Evolutionary conservation across 768 basidiomycete genomes (phyloP), one percentile per base, ranked within the genome.

Genomic region (Pilatotrama ljubarskyi): DNA sequence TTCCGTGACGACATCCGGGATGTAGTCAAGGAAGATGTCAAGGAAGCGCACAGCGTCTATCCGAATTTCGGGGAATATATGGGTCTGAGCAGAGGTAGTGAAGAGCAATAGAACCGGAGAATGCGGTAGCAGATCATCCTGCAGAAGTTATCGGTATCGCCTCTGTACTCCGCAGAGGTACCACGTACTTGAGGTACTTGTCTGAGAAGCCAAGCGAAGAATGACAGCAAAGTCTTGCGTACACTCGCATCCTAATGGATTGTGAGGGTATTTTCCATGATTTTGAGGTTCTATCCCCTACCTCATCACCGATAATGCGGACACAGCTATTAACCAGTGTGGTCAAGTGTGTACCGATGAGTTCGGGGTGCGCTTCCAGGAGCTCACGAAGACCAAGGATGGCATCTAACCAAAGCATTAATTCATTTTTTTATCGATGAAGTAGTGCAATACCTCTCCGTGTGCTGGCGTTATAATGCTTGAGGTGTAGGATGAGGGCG

Each of bases 1-100:
- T 51, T 77, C 76, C 3, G 87, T 81, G 4, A 94, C 84, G 8
- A 80, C 75, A 41, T 80, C 78, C 10, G 95, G 93, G 4, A 90
- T 83, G 59, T 78, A 68, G 37, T 88, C 84, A 3, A 97, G 78
- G 40, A 93, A 79, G 22, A 95, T 70, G 66, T 90, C 82, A 42
- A 98, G 73, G 64, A 93, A 84, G 13, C 87, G 85, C 54, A 96
- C 80, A 3, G 93, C 92, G 69, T 98, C 95, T 38, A 98, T 82
- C 15, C 94, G 84, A 60, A 98, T 93, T 72, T 96, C 93, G 20
- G 95, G 95, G 72, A 95, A 97, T 47, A 98, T 96, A 67, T 95
- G 91, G 0, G 93, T 95, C 71, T 95, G 89, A 0, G 93, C 93
- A 10, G 95, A 96, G 6, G 91, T 87, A 0, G 86, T 85, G 70